phyloP scores from a whole-genome alignment of 2,329 filamentous ascomycete species.

The Hypoxylon sp. region DNA sequence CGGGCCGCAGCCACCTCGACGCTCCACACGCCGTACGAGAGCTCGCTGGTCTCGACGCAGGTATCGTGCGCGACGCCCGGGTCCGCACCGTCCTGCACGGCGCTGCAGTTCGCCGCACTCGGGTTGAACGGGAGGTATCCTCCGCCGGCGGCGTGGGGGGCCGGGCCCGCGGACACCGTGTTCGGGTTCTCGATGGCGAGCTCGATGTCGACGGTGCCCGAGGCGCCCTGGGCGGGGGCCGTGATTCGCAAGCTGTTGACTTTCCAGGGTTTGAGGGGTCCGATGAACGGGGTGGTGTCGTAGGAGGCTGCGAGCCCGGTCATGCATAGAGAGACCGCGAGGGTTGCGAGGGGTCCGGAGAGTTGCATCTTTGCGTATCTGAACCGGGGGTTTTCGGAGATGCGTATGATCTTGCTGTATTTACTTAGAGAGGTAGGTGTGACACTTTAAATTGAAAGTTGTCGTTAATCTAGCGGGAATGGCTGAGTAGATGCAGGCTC shows the following conservation, averaged over 20 bases:
- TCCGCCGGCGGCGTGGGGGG: constrained; percentile 32
- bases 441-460: neutral
- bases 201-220: constrained; percentile 11
- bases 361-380: constrained; percentile 24
- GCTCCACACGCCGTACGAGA: constrained; percentile 29
- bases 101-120: constrained; percentile 38
- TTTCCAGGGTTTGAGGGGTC: constrained; percentile 33
- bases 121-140: constrained; percentile 39
- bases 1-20: constrained; percentile 8
- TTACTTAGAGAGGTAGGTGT: neutral
- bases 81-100: neutral
- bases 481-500: neutral
- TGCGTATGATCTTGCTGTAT: neutral
- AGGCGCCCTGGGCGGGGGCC: neutral
- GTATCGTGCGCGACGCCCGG: neutral
- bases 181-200: constrained; percentile 40
- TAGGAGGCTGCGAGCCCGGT: constrained; percentile 4
- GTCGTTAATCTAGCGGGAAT: neutral
- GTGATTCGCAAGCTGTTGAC: constrained; percentile 27
- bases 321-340: constrained; percentile 14
- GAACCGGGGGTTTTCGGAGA: neutral
- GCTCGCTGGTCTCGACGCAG: constrained; percentile 26
- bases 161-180: constrained; percentile 33
- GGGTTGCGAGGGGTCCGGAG: constrained; percentile 4
- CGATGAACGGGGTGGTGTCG: constrained; percentile 31